A percentile compares a stretch with the other conserved stretches of the same genome.
phyloP scores from a whole-genome alignment of 768 basidiomycete species.

The Paxillus ammoniavirescens region DNA sequence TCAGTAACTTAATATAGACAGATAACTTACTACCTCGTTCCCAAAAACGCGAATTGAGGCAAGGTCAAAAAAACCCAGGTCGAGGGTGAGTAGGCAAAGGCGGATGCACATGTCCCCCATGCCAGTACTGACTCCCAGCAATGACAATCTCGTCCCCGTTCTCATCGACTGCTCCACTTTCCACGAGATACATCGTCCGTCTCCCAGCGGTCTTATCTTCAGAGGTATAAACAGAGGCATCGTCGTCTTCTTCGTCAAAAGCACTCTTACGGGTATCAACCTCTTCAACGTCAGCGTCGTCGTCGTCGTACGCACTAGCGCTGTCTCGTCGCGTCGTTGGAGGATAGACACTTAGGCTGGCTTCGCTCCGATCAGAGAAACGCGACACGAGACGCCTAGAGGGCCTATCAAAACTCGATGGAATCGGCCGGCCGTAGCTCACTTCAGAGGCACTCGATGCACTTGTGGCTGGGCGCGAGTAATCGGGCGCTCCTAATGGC shows the following conservation, averaged over 20 bases:
- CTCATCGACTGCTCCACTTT: constrained; percentile 25
- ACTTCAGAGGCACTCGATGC: constrained; percentile 19
- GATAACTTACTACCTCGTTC: constrained; percentile 25
- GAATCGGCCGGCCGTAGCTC: constrained; percentile 17
- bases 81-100: constrained; percentile 21
- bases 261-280: constrained; percentile 3
- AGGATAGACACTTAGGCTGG: constrained; percentile 17
- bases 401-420: constrained; percentile 3
- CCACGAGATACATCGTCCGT: constrained; percentile 34
- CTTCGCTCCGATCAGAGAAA: constrained; percentile 19
- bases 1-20: constrained; percentile 22
- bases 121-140: constrained; percentile 22
- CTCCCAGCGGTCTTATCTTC: constrained; percentile 33
- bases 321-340: constrained; percentile 15
- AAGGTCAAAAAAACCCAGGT: constrained; percentile 27
- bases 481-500: constrained; percentile 6
- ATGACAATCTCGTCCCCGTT: constrained; percentile 19
- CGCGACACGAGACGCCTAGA: constrained; percentile 11
- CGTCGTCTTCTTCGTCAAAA: constrained; percentile 25
- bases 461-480: constrained; percentile 19
- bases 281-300: constrained; percentile 21
- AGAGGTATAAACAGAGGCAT: constrained; percentile 28
- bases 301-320: constrained; percentile 20
- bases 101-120: constrained; percentile 10
- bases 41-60: neutral